These are phyloP conservation scores for Chaetomium cochliodes DNA, from an alignment of 495 filamentous ascomycete genomes.

Conservation along the genomic window DNA sequence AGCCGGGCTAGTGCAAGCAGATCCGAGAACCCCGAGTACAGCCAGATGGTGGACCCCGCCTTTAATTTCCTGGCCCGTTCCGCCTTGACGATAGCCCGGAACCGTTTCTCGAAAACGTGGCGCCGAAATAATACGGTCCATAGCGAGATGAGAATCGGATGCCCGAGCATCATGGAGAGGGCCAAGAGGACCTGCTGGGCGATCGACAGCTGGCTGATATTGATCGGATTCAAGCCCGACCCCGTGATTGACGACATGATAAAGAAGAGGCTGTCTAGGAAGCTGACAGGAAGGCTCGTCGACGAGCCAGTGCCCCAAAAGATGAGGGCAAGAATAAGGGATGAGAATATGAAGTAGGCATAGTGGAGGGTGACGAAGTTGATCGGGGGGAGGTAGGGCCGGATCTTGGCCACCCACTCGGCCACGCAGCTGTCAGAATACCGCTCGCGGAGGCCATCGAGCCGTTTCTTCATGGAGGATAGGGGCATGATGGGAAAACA, in stretches of 20 bases:
- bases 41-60: neutral
- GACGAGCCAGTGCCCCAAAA: slow-evolving; percentile 61
- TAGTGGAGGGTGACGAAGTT: slow-evolving; percentile 77
- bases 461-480: neutral
- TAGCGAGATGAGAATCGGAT: slow-evolving; percentile 63
- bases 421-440: slow-evolving; percentile 6
- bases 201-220: slow-evolving; percentile 66
- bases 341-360: slow-evolving; percentile 70
- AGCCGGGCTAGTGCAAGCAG: slow-evolving; percentile 19
- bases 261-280: slow-evolving; percentile 74
- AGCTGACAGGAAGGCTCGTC: slow-evolving; percentile 63
- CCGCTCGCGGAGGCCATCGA: slow-evolving; percentile 6
- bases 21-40: slow-evolving; percentile 10
- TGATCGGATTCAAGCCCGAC: slow-evolving; percentile 69
- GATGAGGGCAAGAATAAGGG: slow-evolving; percentile 63
- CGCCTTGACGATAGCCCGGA: slow-evolving; percentile 57
- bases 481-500: neutral
- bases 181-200: slow-evolving; percentile 79
- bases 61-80: slow-evolving; percentile 39
- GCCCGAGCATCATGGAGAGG: slow-evolving; percentile 69
- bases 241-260: slow-evolving; percentile 79
- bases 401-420: slow-evolving; percentile 13
- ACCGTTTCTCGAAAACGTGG: slow-evolving; percentile 67
- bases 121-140: slow-evolving; percentile 64
- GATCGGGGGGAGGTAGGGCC: slow-evolving; percentile 50